A percentile compares a stretch with the other conserved stretches of the same genome.
Evolutionary conservation across 495 filamentous ascomycete genomes (phyloP).

Genomic region (Paragyromitra xinjiangensis): DNA sequence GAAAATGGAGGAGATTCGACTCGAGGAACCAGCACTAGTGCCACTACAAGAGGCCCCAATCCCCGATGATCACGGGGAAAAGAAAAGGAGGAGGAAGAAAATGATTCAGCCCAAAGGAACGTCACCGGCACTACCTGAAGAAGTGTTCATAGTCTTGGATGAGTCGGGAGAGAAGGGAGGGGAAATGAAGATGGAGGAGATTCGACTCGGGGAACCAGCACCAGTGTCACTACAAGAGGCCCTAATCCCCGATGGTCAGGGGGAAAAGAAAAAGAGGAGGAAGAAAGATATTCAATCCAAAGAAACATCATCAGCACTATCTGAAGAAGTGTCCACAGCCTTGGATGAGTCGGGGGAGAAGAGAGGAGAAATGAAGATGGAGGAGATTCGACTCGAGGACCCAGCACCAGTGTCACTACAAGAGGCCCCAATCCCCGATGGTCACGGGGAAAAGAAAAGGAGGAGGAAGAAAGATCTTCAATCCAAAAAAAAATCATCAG

Average conservation of each 20-base stretch:
- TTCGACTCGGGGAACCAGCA: not conserved
- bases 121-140: conserved; percentile 56
- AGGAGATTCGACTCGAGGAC: not conserved
- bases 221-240: conserved; percentile 4
- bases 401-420: not conserved
- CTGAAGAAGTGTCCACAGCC: conserved; percentile 39
- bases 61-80: not conserved
- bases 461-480: not conserved
- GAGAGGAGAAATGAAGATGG: not conserved
- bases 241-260: too few relatives aligned
- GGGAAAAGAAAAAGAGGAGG: not conserved
- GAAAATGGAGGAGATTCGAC: not conserved
- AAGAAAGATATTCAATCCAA: not conserved
- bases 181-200: not conserved
- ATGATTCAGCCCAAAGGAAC: not conserved
- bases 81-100: conserved; percentile 4
- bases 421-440: not conserved
- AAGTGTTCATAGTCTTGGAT: not conserved
- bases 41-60: not conserved
- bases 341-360: not conserved
- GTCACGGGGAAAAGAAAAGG: not conserved
- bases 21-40: not conserved
- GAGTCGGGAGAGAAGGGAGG: too few relatives aligned
- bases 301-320: conserved; percentile 47
- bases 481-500: conserved; percentile 7